phyloP scores from a whole-genome alignment of 305 asterid species.

The Stenogyne calaminthoides region DNA sequence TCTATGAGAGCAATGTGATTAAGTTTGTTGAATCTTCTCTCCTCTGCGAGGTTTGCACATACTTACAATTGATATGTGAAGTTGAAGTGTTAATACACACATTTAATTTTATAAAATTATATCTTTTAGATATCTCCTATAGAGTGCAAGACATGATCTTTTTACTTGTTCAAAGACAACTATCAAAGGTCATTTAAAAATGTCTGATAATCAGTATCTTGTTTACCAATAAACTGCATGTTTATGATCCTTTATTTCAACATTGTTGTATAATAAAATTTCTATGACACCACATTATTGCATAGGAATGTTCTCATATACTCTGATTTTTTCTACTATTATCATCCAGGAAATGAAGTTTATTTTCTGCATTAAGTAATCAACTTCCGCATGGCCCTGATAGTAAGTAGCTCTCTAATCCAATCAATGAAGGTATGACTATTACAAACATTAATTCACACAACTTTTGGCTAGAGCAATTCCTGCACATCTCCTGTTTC shows the following conservation, averaged over 20 bases:
- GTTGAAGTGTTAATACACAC: no score
- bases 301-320: conserved; percentile 8
- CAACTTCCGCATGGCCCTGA: conserved; percentile 19
- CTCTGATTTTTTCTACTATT: neutral
- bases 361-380: conserved; percentile 2
- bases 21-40: neutral
- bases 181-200: neutral
- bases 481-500: conserved; percentile 29
- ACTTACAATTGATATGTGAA: no score
- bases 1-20: neutral
- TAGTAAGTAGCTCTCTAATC: neutral
- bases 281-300: conserved; percentile 1
- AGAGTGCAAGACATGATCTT: neutral
- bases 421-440: conserved; percentile 24
- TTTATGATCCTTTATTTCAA: neutral
- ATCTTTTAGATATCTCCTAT: neutral
- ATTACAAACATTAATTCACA: conserved; percentile 23
- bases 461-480: conserved; percentile 23
- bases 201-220: neutral
- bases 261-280: neutral
- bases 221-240: neutral
- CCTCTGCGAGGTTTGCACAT: neutral
- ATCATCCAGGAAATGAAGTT: conserved; percentile 3
- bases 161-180: neutral
- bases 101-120: neutral